These are phyloP conservation scores for Batrachochytrium dendrobatidis DNA, from an alignment of 371 early-diverging fungal species.

Conservation along the genomic window DNA sequence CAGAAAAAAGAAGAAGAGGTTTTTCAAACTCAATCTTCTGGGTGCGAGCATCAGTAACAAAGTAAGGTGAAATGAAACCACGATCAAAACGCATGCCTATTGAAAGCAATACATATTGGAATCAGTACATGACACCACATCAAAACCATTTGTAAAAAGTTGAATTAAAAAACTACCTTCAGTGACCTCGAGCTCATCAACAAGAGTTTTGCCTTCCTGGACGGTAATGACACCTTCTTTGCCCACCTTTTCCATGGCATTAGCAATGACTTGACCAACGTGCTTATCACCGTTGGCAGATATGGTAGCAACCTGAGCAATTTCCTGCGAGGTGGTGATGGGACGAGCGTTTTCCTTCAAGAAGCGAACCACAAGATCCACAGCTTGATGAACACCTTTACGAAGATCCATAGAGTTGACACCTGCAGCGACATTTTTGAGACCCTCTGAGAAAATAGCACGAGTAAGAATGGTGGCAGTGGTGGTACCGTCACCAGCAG, in stretches of 20 bases:
- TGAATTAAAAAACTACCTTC: constrained; percentile 63
- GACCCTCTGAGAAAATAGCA: constrained; percentile 96
- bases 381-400: constrained; percentile 89
- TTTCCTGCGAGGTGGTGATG: constrained; percentile 89
- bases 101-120: neutral
- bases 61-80: constrained; percentile 97
- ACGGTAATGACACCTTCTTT: constrained; percentile 99
- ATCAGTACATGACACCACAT: no score
- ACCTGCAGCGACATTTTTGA: constrained; percentile 97
- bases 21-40: constrained; percentile 98
- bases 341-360: constrained; percentile 78
- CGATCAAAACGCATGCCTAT: constrained; percentile 97
- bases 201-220: constrained; percentile 96
- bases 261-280: constrained; percentile 90
- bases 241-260: constrained; percentile 98
- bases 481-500: constrained; percentile 98
- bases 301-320: constrained; percentile 96
- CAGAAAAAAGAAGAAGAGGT: constrained; percentile 89
- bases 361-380: constrained; percentile 66
- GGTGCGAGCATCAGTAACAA: constrained; percentile 94
- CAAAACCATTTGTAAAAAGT: no score
- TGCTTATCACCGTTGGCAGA: constrained; percentile 97
- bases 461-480: constrained; percentile 97
- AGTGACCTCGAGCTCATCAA: constrained; percentile 93
- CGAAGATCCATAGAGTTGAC: constrained; percentile 97